These are phyloP conservation scores for Fusarium sterilihyphosum DNA, from an alignment of 2,329 filamentous ascomycete species.

Conservation along the genomic window DNA sequence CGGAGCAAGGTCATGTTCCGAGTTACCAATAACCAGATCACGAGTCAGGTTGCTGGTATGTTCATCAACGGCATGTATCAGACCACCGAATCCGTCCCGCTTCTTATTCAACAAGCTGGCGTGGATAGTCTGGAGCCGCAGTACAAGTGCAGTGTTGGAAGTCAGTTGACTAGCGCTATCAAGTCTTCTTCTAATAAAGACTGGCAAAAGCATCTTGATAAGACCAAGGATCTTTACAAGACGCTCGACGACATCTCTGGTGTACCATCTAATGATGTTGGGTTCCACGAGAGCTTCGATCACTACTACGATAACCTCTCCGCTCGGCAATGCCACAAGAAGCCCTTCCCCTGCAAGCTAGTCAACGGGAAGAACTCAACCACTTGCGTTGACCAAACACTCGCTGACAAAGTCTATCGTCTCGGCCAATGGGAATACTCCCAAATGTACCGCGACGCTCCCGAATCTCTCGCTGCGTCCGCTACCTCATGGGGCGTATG, in stretches of 20 bases:
- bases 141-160: constrained; percentile 71
- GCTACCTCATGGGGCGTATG: constrained; percentile 75
- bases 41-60: constrained; percentile 82
- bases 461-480: constrained; percentile 69
- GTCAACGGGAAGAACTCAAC: constrained; percentile 56
- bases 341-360: constrained; percentile 75
- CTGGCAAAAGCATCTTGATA: constrained; percentile 73
- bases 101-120: constrained; percentile 60
- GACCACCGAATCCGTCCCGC: constrained; percentile 52
- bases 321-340: constrained; percentile 78
- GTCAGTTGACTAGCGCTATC: constrained; percentile 54
- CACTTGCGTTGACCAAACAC: constrained; percentile 68
- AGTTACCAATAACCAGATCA: constrained; percentile 85
- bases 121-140: constrained; percentile 80
- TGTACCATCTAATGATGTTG: constrained; percentile 62
- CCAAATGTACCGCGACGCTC: constrained; percentile 76
- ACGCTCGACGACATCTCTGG: constrained; percentile 75
- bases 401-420: constrained; percentile 77
- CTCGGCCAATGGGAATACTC: constrained; percentile 85
- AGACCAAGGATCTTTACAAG: constrained; percentile 63
- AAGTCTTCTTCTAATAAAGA: constrained; percentile 53
- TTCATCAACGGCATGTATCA: constrained; percentile 76
- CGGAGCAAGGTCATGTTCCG: constrained; percentile 66
- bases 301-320: constrained; percentile 90
- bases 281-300: constrained; percentile 78